Evolutionary conservation across 306 rosid genomes (phyloP).

Genomic region (Albizia julibrissin): DNA sequence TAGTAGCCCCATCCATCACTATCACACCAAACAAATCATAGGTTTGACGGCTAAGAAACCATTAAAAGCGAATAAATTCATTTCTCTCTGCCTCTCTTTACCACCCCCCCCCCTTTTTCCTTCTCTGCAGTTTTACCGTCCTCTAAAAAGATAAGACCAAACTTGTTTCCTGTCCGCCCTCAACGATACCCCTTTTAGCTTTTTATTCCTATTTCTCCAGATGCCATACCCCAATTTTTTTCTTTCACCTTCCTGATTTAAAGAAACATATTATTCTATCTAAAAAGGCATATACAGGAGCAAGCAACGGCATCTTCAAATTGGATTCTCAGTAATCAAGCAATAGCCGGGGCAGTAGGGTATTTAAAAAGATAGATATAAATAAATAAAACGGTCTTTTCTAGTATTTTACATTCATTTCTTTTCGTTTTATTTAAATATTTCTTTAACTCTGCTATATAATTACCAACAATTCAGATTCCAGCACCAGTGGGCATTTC

Average conservation of each 20-base stretch:
- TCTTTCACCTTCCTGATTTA: conserved; percentile 12
- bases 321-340: background rate
- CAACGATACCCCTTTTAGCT: conserved; percentile 28
- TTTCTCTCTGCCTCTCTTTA: background rate
- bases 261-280: conserved; percentile 13
- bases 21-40: conserved; percentile 32
- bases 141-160: conserved; percentile 29
- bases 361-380: background rate
- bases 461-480: background rate
- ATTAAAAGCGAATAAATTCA: conserved; percentile 37
- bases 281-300: conserved; percentile 1
- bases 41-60: conserved; percentile 48
- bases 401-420: background rate
- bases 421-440: background rate
- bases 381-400: background rate
- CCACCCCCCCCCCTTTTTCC: too few relatives aligned
- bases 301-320: conserved; percentile 24
- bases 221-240: conserved; percentile 25
- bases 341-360: background rate
- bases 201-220: conserved; percentile 8
- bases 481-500: conserved; percentile 19
- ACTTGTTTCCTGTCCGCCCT: conserved; percentile 38
- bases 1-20: conserved; percentile 28
- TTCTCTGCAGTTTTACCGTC: conserved; percentile 15
- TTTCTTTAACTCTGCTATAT: background rate